Base-by-base conservation (phyloP, 768 basidiomycete genomes). In the Mycena crocata region DNA sequence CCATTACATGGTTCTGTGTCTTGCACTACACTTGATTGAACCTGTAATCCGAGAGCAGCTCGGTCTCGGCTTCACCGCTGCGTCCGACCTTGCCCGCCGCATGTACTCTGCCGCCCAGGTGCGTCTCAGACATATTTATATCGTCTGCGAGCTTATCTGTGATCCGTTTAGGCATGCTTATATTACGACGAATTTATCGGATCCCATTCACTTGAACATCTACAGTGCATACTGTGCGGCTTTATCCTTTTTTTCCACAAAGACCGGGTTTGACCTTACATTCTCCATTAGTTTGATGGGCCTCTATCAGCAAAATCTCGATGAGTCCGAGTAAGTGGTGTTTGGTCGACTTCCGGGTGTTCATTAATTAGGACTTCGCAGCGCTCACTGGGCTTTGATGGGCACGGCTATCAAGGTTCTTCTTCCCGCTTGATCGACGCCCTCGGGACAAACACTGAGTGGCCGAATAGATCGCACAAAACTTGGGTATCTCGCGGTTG, bases 231-330 rank as follows among this genome's bases (percentile, higher is more conserved):
- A 31, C 67, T 76, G 75, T 72, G 56, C 45, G 74, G 19, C 42
- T 23, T 28, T 26, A n/a, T 45, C 10, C 15, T 37, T 32, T 40
- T 34, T 21, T 15, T 14, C 37, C 42, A 4, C 5, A 13, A 37
- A 32, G 50, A 21, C 32, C 39, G 13, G 10, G 48, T 32, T 15
- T 70, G 45, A 55, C 48, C 5, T 31, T 31, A 4, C 12, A 7
- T 28, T 3, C 21, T 32, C 24, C 34, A n/a, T n/a, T n/a, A 76
- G 75, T 24, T 68, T 76, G 45, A 76, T 73, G 74, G 71, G 75
- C 17, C 70, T 76, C 21, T 76, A 76, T 62, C 74, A 73, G 49
- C 75, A 76, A 34, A 76, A 76, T 55, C 66, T 70, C 23, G 74
- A 71, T 46, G 72, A 76, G 42, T 70, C 75, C 17, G 75, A 74